Percentiles rank a stretch among this genome's conserved stretches.
These are phyloP conservation scores for Scutellaria minor DNA, from an alignment of 257 asterid genomes.

Conservation along the genomic window DNA sequence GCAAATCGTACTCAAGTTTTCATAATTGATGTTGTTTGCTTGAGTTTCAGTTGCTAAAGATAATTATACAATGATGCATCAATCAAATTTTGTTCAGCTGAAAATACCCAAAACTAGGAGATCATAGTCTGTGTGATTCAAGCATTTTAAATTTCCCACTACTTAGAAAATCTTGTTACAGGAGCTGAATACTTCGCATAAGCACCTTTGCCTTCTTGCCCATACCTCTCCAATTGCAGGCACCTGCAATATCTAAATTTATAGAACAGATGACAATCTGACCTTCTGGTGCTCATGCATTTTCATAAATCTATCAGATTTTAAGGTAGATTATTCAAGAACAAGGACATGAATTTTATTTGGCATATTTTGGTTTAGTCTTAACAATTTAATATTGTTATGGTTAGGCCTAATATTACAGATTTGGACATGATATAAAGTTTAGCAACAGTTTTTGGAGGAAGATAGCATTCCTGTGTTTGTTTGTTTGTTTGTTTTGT, in stretches of 20 bases:
- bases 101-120: too few species aligned
- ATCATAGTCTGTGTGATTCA: too few species aligned
- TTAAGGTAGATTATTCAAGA: not conserved
- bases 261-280: too few species aligned
- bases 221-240: too few species aligned
- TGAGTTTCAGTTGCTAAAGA: constrained; percentile 28
- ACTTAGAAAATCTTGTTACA: too few species aligned
- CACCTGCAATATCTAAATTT: too few species aligned
- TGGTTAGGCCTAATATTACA: not conserved
- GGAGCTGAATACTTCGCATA: too few species aligned
- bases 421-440: not conserved
- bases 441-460: not conserved
- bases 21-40: not conserved
- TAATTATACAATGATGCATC: constrained; percentile 6
- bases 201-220: too few species aligned
- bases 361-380: not conserved
- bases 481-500: not conserved
- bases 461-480: not conserved
- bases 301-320: too few species aligned
- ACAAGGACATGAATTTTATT: not conserved
- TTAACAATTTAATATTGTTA: not conserved
- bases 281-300: too few species aligned
- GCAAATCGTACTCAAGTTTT: not conserved
- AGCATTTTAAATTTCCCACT: too few species aligned
- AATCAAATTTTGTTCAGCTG: too few species aligned